These are phyloP conservation scores for Russula emetica DNA, from an alignment of 768 basidiomycete species.

Conservation along the genomic window DNA sequence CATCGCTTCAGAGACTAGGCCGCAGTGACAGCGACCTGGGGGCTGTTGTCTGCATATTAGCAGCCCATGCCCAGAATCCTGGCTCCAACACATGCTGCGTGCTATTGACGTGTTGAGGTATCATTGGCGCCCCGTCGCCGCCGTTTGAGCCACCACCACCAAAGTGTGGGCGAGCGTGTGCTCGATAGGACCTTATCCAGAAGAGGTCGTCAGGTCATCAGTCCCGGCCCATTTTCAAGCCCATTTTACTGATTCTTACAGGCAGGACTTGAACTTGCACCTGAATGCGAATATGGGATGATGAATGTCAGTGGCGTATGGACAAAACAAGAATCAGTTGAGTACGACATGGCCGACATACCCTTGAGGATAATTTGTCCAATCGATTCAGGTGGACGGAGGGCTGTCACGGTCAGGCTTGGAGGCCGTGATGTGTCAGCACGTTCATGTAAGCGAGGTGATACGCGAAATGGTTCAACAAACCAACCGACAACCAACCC, in stretches of 20 bases:
- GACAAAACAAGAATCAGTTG: no score
- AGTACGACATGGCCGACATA: neutral
- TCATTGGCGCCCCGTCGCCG: neutral
- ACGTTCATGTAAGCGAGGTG: neutral
- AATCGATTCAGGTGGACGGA: neutral
- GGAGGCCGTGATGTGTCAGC: neutral
- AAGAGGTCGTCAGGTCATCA: neutral
- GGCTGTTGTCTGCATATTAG: neutral
- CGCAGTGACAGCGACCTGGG: neutral
- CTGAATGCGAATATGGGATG: no score
- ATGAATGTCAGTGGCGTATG: no score
- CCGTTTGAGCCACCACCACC: neutral
- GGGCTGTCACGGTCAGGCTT: no score
- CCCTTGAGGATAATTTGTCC: neutral
- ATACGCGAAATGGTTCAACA: neutral
- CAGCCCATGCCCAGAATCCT: neutral
- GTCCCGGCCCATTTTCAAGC: neutral
- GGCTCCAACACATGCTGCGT: neutral
- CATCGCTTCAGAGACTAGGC: neutral
- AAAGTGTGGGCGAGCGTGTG: neutral
- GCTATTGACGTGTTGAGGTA: neutral
- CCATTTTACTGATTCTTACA: neutral
- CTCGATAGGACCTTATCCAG: neutral
- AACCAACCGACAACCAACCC: neutral
- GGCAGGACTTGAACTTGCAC: no score